These are phyloP conservation scores for Cryptosporidium sp. DNA, from an alignment of 169 alveolate genomes.

Conservation along the genomic window DNA sequence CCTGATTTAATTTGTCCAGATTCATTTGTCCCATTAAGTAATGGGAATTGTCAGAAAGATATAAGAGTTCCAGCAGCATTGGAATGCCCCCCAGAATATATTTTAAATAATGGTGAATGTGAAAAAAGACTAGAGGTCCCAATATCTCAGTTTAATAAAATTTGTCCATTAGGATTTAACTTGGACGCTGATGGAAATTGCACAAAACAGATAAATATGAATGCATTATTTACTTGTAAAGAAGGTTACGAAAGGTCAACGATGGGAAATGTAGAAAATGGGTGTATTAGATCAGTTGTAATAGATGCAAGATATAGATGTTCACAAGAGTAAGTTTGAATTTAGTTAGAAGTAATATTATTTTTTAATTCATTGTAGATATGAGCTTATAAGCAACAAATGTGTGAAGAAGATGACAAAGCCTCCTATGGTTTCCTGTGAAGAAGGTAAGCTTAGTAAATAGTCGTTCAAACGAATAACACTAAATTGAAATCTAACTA, in stretches of 20 bases:
- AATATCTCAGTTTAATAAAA: constrained; percentile 13
- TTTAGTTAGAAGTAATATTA: not conserved
- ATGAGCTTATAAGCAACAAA: constrained; percentile 5
- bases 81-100: constrained; percentile 67
- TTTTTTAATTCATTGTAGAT: constrained; percentile 3
- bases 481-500: not conserved
- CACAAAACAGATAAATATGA: constrained; percentile 47
- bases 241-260: constrained; percentile 58
- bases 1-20: constrained; percentile 74
- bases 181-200: constrained; percentile 48
- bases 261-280: constrained; percentile 9
- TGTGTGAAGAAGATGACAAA: constrained; percentile 43
- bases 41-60: constrained; percentile 71
- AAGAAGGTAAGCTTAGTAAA: constrained; percentile 4
- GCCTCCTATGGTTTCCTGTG: constrained; percentile 43
- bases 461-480: not conserved
- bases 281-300: constrained; percentile 29
- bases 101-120: constrained; percentile 39
- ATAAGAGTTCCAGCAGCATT: constrained; percentile 70
- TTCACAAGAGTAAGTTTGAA: constrained; percentile 53
- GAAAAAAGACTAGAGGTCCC: constrained; percentile 58
- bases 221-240: constrained; percentile 33
- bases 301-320: constrained; percentile 53
- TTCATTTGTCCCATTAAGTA: constrained; percentile 44
- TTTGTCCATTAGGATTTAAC: constrained; percentile 67